Evolutionary conservation across 306 rosid genomes (phyloP).

Genomic region (Sindora glabra): DNA sequence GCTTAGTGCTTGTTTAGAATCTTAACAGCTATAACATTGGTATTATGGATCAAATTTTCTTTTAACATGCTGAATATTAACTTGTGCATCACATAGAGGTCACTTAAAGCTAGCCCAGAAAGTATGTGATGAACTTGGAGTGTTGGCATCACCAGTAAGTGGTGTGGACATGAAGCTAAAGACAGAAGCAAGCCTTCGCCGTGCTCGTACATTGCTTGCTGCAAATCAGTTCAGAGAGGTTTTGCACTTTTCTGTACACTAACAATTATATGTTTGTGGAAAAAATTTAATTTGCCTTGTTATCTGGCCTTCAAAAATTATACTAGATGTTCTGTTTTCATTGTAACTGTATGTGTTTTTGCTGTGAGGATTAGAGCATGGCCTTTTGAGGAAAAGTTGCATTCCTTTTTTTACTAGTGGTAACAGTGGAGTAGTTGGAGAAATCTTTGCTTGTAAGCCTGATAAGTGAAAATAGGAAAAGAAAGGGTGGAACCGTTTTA

Average conservation of each 20-base stretch:
- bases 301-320: neutral
- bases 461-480: neutral
- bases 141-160: conserved; percentile 78
- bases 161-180: conserved; percentile 94
- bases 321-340: neutral
- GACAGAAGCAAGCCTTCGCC: conserved; percentile 92
- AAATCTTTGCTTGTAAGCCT: conserved; percentile 1
- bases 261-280: neutral
- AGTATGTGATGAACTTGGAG: conserved; percentile 90
- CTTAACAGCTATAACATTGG: conserved; percentile 7
- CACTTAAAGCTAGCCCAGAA: conserved; percentile 80
- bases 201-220: conserved; percentile 82
- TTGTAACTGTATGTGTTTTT: neutral
- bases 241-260: conserved; percentile 1
- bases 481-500: neutral
- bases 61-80: neutral
- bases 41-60: conserved; percentile 4
- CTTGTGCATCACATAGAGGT: conserved; percentile 48
- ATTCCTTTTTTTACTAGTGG: neutral
- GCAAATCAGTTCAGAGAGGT: conserved; percentile 96
- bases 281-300: neutral
- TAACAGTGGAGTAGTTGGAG: neutral
- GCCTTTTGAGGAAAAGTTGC: neutral
- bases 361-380: neutral
- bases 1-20: too few species aligned